These are phyloP conservation scores for Trametes sp. DNA, from an alignment of 1,284 basidiomycete species.

Conservation along the genomic window DNA sequence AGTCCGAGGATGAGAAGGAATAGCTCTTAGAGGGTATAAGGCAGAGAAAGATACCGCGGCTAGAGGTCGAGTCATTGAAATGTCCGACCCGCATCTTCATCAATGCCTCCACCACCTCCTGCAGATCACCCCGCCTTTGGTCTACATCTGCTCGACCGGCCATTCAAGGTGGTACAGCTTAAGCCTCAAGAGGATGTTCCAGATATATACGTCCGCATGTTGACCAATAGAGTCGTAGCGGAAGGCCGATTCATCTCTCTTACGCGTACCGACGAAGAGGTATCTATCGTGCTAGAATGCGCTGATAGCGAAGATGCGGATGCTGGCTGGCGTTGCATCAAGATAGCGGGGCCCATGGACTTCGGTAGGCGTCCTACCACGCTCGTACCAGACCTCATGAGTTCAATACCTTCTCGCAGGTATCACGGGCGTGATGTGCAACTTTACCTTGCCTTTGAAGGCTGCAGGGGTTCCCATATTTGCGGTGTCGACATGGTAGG, in stretches of 20 bases:
- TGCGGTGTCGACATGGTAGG: conserved; percentile 74
- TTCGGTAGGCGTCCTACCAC: conserved; percentile 52
- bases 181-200: conserved; percentile 41
- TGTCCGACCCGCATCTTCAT: neutral
- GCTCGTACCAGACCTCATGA: neutral
- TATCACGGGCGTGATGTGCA: conserved; percentile 65
- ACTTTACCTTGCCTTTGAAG: conserved; percentile 65
- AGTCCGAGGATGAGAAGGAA: no score
- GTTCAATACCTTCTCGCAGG: neutral
- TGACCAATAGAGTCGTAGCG: neutral
- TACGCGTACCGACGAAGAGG: conserved; percentile 66
- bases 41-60: no score
- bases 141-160: conserved; percentile 58
- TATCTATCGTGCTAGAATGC: conserved; percentile 62
- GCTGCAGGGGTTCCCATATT: conserved; percentile 64
- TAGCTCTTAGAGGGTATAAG: no score
- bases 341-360: conserved; percentile 70
- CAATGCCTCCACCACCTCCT: conserved; percentile 25
- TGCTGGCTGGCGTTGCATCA: conserved; percentile 65
- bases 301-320: conserved; percentile 33
- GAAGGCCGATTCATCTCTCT: conserved; percentile 56
- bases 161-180: conserved; percentile 67
- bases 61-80: no score
- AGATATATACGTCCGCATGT: conserved; percentile 21
- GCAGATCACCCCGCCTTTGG: conserved; percentile 45